Evolutionary conservation across 345 rosid genomes (phyloP).

Genomic region (Erucastrum elatum): DNA sequence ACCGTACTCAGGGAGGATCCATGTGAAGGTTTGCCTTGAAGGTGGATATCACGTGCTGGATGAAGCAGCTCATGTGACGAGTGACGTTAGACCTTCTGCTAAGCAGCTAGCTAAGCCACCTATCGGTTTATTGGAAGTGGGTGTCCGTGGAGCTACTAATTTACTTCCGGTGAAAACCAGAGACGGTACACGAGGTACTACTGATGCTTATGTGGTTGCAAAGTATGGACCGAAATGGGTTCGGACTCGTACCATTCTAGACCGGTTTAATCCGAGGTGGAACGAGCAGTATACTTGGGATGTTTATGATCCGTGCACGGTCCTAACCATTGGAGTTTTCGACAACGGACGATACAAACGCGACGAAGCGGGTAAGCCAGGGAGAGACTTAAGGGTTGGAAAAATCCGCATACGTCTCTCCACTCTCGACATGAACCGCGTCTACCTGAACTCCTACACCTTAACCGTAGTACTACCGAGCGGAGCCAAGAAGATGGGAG

Average conservation of each 20-base stretch:
- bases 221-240: slow-evolving; percentile 95
- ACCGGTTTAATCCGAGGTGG: slow-evolving; percentile 91
- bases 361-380: slow-evolving; percentile 60
- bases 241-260: slow-evolving; percentile 76
- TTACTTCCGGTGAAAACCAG: slow-evolving; percentile 79
- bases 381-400: slow-evolving; percentile 61
- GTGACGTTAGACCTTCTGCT: slow-evolving; percentile 82
- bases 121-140: slow-evolving; percentile 77
- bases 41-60: slow-evolving; percentile 96
- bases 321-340: slow-evolving; percentile 74
- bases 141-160: slow-evolving; percentile 80
- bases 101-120: slow-evolving; percentile 81
- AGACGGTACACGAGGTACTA: slow-evolving; percentile 86
- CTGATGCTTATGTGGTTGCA: slow-evolving; percentile 86
- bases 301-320: slow-evolving; percentile 82
- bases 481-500: slow-evolving; percentile 90
- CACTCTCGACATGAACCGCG: slow-evolving; percentile 71
- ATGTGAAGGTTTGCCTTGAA: slow-evolving; percentile 70
- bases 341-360: slow-evolving; percentile 73
- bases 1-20: slow-evolving; percentile 80
- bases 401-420: slow-evolving; percentile 75
- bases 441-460: slow-evolving; percentile 59
- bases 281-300: slow-evolving; percentile 96
- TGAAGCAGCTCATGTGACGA: slow-evolving; percentile 92
- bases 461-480: slow-evolving; percentile 62